Evolutionary conservation across 2,329 filamentous ascomycete species (phyloP).

Genomic region (Phialocephala subalpina): DNA sequence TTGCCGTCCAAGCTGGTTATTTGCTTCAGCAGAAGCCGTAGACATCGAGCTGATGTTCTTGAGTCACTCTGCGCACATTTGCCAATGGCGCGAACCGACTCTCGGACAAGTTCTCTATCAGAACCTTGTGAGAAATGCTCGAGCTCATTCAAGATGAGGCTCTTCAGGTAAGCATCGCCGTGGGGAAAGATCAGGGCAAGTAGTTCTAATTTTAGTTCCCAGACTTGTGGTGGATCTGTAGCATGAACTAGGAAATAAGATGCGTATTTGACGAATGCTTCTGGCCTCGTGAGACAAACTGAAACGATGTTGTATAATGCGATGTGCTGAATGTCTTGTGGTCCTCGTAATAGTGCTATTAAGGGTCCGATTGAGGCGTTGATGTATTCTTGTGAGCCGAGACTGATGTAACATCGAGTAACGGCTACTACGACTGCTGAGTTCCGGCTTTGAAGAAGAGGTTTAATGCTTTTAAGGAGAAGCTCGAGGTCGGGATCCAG

Average conservation of each 20-base stretch:
- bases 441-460: conserved; percentile 92
- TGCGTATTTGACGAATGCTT: conserved; percentile 85
- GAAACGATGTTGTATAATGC: conserved; percentile 94
- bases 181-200: conserved; percentile 91
- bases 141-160: conserved; percentile 88
- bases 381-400: conserved; percentile 82
- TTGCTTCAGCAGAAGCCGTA: conserved; percentile 84
- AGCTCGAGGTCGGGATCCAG: conserved; percentile 85
- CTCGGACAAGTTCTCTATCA: conserved; percentile 81
- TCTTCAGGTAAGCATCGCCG: conserved; percentile 77
- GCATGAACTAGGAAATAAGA: conserved; percentile 89
- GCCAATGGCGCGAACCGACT: conserved; percentile 92
- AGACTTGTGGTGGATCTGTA: conserved; percentile 81
- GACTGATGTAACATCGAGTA: conserved; percentile 81
- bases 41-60: conserved; percentile 76
- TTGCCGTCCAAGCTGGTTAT: conserved; percentile 88
- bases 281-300: conserved; percentile 80
- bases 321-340: conserved; percentile 87
- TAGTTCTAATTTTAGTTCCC: conserved; percentile 91
- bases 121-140: conserved; percentile 87
- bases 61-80: conserved; percentile 85
- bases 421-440: conserved; percentile 92
- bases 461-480: conserved; percentile 79
- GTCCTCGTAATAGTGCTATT: conserved; percentile 82
- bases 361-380: conserved; percentile 81